Conservation (phyloP, 176 grass and related monocot species). For the Phragmites australis region DNA sequence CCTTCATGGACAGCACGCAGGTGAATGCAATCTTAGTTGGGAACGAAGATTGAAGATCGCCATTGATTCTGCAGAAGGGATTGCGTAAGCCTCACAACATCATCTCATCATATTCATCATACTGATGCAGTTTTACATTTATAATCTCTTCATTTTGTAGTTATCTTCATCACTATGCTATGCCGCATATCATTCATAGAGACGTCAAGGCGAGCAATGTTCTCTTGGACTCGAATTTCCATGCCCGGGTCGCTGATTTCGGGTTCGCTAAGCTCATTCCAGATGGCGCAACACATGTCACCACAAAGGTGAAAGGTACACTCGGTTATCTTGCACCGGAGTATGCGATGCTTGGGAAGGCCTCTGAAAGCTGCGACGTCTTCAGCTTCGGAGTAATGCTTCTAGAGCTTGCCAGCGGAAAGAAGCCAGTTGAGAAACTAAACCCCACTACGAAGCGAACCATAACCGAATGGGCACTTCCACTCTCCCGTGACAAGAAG, state of each 20-base stretch:
- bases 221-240: conserved; percentile 65
- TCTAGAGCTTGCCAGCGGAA: conserved; percentile 75
- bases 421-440: conserved; percentile 72
- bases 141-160: conserved; percentile 36
- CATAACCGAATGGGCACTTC: conserved; percentile 72
- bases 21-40: conserved; percentile 76
- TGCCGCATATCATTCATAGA: conserved; percentile 81
- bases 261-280: conserved; percentile 92
- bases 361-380: conserved; percentile 77
- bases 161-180: conserved; percentile 77
- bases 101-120: conserved; percentile 17
- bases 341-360: conserved; percentile 92
- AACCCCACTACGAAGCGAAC: conserved; percentile 58
- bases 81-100: conserved; percentile 60
- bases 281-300: conserved; percentile 86
- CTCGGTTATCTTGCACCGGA: conserved; percentile 90
- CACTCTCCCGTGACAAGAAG: conserved; percentile 51
- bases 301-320: conserved; percentile 93
- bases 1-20: conserved; percentile 77
- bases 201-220: conserved; percentile 92
- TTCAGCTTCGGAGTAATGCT: conserved; percentile 83
- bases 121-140: not conserved
- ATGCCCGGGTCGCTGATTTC: conserved; percentile 77
- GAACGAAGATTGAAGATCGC: conserved; percentile 77
- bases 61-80: conserved; percentile 76